Conservation (phyloP, 441 rosid genomes). For the Adansonia grandidieri region DNA sequence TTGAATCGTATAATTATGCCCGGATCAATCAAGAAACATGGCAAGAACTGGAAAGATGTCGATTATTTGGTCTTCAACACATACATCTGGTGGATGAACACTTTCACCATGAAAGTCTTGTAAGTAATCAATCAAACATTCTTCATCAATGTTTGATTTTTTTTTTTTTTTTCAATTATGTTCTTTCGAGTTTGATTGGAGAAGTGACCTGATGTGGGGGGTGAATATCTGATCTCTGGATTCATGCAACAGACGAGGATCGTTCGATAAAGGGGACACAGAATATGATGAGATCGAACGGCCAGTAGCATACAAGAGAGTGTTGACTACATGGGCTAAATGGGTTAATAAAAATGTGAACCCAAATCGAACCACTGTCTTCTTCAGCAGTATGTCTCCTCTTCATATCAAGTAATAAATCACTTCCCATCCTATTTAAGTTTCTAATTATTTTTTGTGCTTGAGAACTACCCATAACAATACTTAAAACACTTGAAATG, state of each 20-base stretch:
- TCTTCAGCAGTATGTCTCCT: conserved; percentile 92
- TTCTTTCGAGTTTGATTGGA: not conserved
- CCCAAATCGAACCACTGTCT: conserved; percentile 69
- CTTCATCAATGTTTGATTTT: not conserved
- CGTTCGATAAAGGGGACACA: conserved; percentile 68
- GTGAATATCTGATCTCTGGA: not conserved
- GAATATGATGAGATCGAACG: conserved; percentile 83
- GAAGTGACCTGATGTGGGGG: not conserved
- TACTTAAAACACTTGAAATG: no score
- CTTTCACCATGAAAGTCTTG: conserved; percentile 82
- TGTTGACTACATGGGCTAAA: conserved; percentile 76
- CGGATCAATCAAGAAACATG: conserved; percentile 79
- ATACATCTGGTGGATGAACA: conserved; percentile 99
- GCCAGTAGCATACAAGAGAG: conserved; percentile 69
- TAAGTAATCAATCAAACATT: not conserved
- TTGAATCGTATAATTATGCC: conserved; percentile 89
- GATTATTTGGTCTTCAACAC: conserved; percentile 89
- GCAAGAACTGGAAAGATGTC: conserved; percentile 71
- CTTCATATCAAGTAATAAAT: conserved; percentile 78
- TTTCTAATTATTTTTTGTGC: no score
- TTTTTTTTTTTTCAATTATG: not conserved
- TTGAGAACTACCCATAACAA: no score
- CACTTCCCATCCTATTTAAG: not conserved
- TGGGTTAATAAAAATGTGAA: conserved; percentile 80
- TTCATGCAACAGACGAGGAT: conserved; percentile 60